Conservation (phyloP, 495 filamentous ascomycete genomes). For the Copromyces sp. region DNA sequence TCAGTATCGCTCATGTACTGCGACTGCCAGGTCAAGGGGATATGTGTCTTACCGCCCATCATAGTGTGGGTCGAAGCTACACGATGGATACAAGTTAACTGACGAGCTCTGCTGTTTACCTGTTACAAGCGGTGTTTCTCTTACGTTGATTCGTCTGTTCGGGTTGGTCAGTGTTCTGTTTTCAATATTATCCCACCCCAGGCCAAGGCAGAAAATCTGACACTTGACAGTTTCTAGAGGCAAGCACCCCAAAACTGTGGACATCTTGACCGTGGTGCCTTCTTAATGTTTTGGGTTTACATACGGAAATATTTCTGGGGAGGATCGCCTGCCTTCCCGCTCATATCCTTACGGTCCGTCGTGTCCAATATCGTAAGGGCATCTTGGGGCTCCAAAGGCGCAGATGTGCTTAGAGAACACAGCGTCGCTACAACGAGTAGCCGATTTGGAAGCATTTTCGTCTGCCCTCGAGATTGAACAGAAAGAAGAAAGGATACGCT, state of each 20-base stretch:
- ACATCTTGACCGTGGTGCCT: neutral
- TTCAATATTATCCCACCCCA: neutral
- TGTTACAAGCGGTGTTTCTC: constrained; percentile 13
- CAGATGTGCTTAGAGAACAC: neutral
- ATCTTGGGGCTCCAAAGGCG: neutral
- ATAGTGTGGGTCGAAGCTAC: constrained; percentile 51
- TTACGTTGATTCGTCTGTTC: constrained; percentile 46
- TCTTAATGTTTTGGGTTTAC: constrained; percentile 13
- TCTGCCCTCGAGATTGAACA: neutral
- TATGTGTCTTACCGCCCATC: constrained; percentile 42
- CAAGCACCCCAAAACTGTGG: neutral
- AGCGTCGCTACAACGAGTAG: neutral
- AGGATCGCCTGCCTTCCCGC: constrained; percentile 35
- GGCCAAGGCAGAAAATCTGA: neutral
- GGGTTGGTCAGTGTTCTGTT: constrained; percentile 9
- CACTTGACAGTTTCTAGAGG: neutral
- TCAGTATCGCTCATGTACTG: neutral
- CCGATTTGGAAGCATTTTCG: neutral
- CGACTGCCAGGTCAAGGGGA: neutral
- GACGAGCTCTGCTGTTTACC: neutral
- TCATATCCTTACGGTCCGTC: constrained; percentile 30
- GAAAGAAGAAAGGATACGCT: neutral
- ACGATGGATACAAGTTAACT: neutral
- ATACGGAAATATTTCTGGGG: constrained; percentile 52
- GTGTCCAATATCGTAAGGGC: neutral